Percentiles rank a stretch among this genome's conserved stretches.
phyloP scores from a whole-genome alignment of 129 eudicot genomes.

The Scalesia atractyloides region DNA sequence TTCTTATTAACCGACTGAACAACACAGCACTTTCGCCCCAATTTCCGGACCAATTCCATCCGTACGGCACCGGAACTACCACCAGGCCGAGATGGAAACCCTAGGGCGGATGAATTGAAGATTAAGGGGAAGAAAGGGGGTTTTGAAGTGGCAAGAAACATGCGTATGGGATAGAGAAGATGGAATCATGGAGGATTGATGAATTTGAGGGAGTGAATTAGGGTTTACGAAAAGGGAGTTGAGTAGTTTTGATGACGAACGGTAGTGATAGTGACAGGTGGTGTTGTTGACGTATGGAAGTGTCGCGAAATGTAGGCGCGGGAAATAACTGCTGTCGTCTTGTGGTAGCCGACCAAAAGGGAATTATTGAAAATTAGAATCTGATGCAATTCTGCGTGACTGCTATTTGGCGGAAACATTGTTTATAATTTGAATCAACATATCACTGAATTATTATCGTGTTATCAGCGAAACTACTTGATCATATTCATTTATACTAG shows the following conservation, averaged over 20 bases:
- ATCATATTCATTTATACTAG: too few species aligned
- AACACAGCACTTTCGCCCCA: conserved; percentile 34
- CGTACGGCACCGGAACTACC: not conserved
- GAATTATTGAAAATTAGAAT: too few species aligned
- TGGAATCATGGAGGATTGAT: conserved; percentile 14
- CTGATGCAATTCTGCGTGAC: too few species aligned
- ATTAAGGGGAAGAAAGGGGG: conserved; percentile 12
- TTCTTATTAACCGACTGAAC: conserved; percentile 15
- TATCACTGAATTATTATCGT: too few species aligned
- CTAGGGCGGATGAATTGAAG: conserved; percentile 28
- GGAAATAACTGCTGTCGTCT: conserved; percentile 13
- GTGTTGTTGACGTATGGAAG: not conserved
- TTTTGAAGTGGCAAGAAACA: conserved; percentile 37
- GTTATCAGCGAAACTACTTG: too few species aligned
- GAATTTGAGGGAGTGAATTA: conserved; percentile 24
- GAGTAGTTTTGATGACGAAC: conserved; percentile 6
- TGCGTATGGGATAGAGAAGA: conserved; percentile 15
- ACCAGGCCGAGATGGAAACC: conserved; percentile 14
- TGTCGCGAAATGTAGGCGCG: not conserved
- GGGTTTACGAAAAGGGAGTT: conserved; percentile 3
- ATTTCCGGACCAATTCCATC: conserved; percentile 46
- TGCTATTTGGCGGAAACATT: too few species aligned
- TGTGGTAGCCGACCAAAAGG: not conserved
- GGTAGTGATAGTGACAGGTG: not conserved
- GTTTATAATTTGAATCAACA: too few species aligned